A percentile compares a stretch with the other conserved stretches of the same genome.
These are phyloP conservation scores for Tetratostichococcus sp. DNA, from an alignment of 139 green algal genomes.

Conservation along the genomic window DNA sequence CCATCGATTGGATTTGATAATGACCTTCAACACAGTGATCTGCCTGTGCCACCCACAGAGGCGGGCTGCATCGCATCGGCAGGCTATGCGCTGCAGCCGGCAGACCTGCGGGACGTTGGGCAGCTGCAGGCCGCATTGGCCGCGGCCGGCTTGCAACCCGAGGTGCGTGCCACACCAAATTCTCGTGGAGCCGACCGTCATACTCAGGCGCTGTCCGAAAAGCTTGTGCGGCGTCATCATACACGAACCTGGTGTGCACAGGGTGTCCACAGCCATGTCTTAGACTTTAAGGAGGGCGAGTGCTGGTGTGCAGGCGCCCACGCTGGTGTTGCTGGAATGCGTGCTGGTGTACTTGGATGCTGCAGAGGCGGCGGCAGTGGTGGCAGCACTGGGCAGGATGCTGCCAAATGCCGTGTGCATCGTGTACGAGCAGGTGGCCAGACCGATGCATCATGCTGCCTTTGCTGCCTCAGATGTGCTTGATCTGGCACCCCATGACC, in stretches of 20 bases:
- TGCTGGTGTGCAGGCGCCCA: conserved; percentile 35
- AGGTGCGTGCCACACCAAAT: neutral
- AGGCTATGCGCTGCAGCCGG: conserved; percentile 58
- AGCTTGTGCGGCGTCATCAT: neutral
- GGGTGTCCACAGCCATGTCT: neutral
- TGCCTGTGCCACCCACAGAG: neutral
- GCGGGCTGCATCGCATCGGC: conserved; percentile 20
- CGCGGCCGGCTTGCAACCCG: conserved; percentile 42
- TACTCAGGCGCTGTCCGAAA: no score
- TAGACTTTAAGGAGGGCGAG: neutral
- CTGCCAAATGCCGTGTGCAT: conserved; percentile 47
- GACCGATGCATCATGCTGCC: conserved; percentile 1
- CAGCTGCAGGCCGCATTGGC: conserved; percentile 36
- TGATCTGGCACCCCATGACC: neutral
- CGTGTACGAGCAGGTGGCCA: conserved; percentile 74
- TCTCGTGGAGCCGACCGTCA: no score
- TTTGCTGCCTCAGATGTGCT: neutral
- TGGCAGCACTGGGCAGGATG: conserved; percentile 38
- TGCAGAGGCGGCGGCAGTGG: conserved; percentile 38
- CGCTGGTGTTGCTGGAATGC: conserved; percentile 79
- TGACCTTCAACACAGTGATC: neutral
- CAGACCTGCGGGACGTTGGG: conserved; percentile 56
- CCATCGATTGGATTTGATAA: neutral
- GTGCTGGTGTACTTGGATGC: conserved; percentile 87
- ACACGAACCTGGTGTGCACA: neutral